These are phyloP conservation scores for Uronychia setigera DNA, from an alignment of 73 alveolate species.

Conservation along the genomic window DNA sequence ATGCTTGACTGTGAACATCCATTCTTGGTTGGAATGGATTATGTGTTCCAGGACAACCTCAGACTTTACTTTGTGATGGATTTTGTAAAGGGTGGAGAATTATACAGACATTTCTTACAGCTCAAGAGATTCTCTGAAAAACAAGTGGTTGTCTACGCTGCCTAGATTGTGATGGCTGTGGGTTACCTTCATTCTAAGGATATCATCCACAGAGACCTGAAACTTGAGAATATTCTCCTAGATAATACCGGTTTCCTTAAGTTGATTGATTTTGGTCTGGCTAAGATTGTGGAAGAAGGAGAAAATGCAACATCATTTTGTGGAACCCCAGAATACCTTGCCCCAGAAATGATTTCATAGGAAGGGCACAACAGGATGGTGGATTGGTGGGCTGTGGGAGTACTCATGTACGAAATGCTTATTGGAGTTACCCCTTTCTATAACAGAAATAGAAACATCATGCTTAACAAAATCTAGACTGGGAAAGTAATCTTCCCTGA, in stretches of 20 bases:
- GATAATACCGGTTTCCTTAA: constrained; percentile 82
- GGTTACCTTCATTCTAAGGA: constrained; percentile 88
- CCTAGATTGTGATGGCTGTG: constrained; percentile 89
- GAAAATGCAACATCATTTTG: constrained; percentile 84
- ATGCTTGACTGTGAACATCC: constrained; percentile 90
- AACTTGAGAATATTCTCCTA: constrained; percentile 94
- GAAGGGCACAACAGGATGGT: constrained; percentile 86
- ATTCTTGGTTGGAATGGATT: constrained; percentile 86
- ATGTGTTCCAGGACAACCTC: constrained; percentile 81
- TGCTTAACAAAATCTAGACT: constrained; percentile 44
- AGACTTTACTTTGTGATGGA: constrained; percentile 91
- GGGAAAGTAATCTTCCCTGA: constrained; percentile 47
- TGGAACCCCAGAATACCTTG: constrained; percentile 96
- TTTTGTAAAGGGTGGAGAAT: constrained; percentile 95
- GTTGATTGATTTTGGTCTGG: constrained; percentile 96
- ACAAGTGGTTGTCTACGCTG: constrained; percentile 85
- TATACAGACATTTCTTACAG: constrained; percentile 79
- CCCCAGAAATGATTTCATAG: constrained; percentile 92
- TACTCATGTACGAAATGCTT: constrained; percentile 84
- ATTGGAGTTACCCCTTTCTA: constrained; percentile 95
- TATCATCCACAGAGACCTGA: constrained; percentile 93
- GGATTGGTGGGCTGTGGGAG: constrained; percentile 98
- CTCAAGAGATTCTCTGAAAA: constrained; percentile 82
- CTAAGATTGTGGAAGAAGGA: constrained; percentile 81
- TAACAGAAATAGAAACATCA: constrained; percentile 27